Evolutionary conservation across 176 grass and related monocot genomes (phyloP), one percentile per base, ranked within the genome.

Genomic region (Aegilops speltoides): DNA sequence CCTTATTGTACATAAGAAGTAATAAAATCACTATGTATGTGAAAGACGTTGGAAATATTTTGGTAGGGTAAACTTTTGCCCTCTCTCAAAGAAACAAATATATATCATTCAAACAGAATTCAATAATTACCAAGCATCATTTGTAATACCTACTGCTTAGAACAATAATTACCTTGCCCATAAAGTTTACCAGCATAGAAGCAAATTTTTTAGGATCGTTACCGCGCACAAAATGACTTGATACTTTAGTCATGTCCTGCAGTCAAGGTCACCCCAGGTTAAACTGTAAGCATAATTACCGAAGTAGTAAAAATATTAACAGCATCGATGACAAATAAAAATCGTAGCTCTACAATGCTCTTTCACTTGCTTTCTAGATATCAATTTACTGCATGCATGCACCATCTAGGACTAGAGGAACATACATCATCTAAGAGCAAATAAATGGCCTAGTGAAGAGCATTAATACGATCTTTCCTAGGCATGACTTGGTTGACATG

Each of bases 201-300:
- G 92, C 97, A 43, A 98, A 98, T 56, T 98, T 98, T 65, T 91
- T 88, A 29, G 94, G 90, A 82, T 98, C 89, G 80, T 93, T 88
- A 83, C 97, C 97, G 16, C 89, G 90, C n/a, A 98, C 97, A 94
- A 98, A 96, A 64, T 98, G 89, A 85, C 92, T 96, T 75, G 94
- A 96, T 31, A 98, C 97, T 91, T 91, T 98, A 33, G 82, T 77
- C 97, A 98, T 96, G 79, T 98, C 97, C 97, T 98, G 77, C 56
- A 87, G n/a, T 88, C 70, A 82, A 88, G 71, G 41, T 34, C 45
- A 76, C 33, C 48, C 82, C 74, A 85, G 6, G 87, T 75, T 28
- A 89, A 90, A 48, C 41, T 19, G 82, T 43, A 24, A 68, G 56
- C 23, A 79, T 41, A 76, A 84, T 2, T 40, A 74, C 45, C n/a